Base-by-base conservation (phyloP, 2,329 filamentous ascomycete genomes). In the Pseudogymnoascus sp. region DNA sequence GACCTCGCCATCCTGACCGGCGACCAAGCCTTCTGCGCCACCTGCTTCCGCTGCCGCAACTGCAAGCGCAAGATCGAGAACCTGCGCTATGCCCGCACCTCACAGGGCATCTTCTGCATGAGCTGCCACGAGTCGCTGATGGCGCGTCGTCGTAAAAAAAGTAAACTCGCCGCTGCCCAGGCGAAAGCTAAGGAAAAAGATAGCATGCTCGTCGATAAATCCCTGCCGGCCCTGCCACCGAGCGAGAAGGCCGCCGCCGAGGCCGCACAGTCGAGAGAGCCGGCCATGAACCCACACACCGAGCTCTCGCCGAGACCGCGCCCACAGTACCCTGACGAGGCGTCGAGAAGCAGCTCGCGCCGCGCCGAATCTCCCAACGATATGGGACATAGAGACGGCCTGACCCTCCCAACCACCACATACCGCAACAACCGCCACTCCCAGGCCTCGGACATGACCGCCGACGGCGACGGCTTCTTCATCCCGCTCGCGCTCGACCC, bases 31-130 rank as follows among this genome's bases (percentile, higher is more conserved):
- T 99, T 97, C 75, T 99, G 95, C 77, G 92, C 93, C 47, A 93
- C 91, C 64, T 99, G 95, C 78, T 99, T 99, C 79, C 86, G 93
- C 71, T 99, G 95, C 78, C 85, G 95, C 71, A 99, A 97, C 75
- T 99, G 95, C 82, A 99, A 97, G 80, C 87, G 90, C 74, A 97
- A 97, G 80, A 99, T 99, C 66, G 95, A 99, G 77, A 99, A 99
- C 75, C 81, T 99, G 68, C 88, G 93, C 75, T 99, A 97, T 85
- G 95, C 95, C 63, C 87, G 95, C 73, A 99, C 95, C 1, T 97
- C 93, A 6, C 95, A 97, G 76, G 95, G 95, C 66, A 99, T 99
- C 70, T 97, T 99, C 74, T 99, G 95, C 79, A 99, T 99, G 95
- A 92, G 88, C 72, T 99, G 95, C 75, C 95, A 99, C 73, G 95